These are phyloP conservation scores for Xylaria sp. DNA, from an alignment of 495 filamentous ascomycete species.

Conservation along the genomic window DNA sequence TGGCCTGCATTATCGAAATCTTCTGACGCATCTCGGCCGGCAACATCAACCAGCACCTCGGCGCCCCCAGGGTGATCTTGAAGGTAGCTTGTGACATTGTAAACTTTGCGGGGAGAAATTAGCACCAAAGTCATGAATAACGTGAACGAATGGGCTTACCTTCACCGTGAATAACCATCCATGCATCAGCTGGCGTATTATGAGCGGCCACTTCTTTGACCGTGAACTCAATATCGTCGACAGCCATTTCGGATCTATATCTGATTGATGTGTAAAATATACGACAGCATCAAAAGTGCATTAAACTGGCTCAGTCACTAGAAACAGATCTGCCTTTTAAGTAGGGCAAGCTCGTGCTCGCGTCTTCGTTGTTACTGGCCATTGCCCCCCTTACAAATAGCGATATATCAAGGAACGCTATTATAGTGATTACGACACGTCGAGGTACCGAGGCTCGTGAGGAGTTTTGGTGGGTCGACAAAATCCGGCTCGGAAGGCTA, in stretches of 20 bases:
- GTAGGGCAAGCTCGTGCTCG: background rate
- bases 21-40: conserved; percentile 63
- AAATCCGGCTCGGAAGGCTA: background rate
- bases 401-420: background rate
- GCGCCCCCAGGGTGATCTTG: conserved; percentile 67
- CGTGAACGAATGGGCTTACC: conserved; percentile 40
- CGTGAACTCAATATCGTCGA: conserved; percentile 40
- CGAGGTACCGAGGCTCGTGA: conserved; percentile 6
- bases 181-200: conserved; percentile 61
- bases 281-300: background rate
- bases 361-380: background rate
- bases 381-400: conserved; percentile 2
- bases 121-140: background rate
- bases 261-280: background rate
- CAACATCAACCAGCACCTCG: conserved; percentile 61
- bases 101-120: conserved; percentile 50
- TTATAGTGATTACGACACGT: background rate
- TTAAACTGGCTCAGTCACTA: background rate
- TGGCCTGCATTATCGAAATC: conserved; percentile 67
- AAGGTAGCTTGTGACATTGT: conserved; percentile 64
- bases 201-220: conserved; percentile 60
- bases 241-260: background rate
- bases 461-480: background rate
- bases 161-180: conserved; percentile 65
- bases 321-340: conserved; percentile 7